Base-by-base conservation (phyloP, 352 stramenopile genomes). In the Phytopythium delawarense region DNA sequence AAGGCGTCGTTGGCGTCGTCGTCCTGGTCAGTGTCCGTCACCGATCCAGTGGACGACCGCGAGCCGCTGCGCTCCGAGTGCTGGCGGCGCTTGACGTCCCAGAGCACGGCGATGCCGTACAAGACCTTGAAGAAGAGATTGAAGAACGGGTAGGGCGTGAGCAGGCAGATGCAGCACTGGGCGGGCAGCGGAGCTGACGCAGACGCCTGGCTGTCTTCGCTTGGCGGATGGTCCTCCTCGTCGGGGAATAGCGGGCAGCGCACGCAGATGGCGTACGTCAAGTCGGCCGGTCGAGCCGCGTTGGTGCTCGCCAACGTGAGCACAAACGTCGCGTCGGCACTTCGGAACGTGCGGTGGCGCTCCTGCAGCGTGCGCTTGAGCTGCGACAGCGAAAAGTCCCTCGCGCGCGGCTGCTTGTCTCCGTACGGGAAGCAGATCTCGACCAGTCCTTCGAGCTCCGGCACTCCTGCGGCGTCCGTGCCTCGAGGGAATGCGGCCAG, bases 61-160 rank as follows among this genome's bases (percentile, higher is more conserved):
- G 49, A 59, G 0, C 20, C 12, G 20, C 46, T 25, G 16, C 71
- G 61, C 20, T 78, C 71, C 15, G 69, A 69, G 45, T 72, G 75
- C 13, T 83, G 71, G 44, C 67, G 78, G 30, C 73, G 72, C 51
- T 80, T 85, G 37, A 61, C 69, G 59, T 89, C 79, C 79, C 85
- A 94, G 23, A 92, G 76, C 37, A 76, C 78, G 7, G 83, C 78
- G 12, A 92, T 88, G 0, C 85, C 83, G 37, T 85, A 90, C 9
- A 94, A 62, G 34, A 92, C 76, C 37, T 92, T 92, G 74, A 91
- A 91, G 62, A 92, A 94, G 20, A 94, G 59, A n/a, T 78, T 81
- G 70, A 94, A 94, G 63, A 92, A 94, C 28, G 85, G 85, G 54
- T 89, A 91, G 0, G 80, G 70, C 21, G 76, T 94, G 21, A 94